Evolutionary conservation across 345 rosid genomes (phyloP).

Genomic region (Syzygium aromaticum): DNA sequence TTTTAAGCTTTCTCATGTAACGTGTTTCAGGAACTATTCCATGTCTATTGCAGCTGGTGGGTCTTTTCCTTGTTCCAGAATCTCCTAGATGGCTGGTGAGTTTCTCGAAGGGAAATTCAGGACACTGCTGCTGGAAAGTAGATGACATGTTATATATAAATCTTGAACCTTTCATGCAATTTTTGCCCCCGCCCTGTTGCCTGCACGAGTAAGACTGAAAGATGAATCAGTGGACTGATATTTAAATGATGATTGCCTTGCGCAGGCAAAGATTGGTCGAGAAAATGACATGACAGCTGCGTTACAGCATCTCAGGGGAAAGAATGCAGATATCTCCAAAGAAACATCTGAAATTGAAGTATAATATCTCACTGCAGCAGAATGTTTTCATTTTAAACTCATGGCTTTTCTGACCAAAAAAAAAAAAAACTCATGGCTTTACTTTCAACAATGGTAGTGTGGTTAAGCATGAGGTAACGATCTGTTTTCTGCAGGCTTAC

Average conservation of each 20-base stretch:
- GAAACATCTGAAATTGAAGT: constrained; percentile 11
- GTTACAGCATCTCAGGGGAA: constrained; percentile 17
- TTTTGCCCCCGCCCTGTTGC: neutral
- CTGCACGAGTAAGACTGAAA: neutral
- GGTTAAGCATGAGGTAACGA: neutral
- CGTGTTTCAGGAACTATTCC: constrained; percentile 13
- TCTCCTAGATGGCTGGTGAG: constrained; percentile 35
- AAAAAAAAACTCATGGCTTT: neutral
- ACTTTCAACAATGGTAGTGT: neutral
- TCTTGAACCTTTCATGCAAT: neutral
- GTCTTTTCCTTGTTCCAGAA: constrained; percentile 22
- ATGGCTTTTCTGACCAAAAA: neutral
- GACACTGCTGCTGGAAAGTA: neutral
- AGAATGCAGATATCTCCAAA: constrained; percentile 15
- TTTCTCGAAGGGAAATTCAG: neutral
- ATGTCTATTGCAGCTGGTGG: constrained; percentile 9
- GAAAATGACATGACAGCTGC: constrained; percentile 14
- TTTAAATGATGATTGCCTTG: neutral
- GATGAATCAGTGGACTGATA: neutral
- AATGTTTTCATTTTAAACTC: neutral
- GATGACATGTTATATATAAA: neutral
- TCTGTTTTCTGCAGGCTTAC: constrained; percentile 4
- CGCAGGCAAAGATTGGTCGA: constrained; percentile 27
- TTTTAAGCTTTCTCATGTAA: neutral
- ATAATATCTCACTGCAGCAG: neutral